phyloP scores from a whole-genome alignment of 2,329 filamentous ascomycete genomes.

The Ophiosphaerella narmari region DNA sequence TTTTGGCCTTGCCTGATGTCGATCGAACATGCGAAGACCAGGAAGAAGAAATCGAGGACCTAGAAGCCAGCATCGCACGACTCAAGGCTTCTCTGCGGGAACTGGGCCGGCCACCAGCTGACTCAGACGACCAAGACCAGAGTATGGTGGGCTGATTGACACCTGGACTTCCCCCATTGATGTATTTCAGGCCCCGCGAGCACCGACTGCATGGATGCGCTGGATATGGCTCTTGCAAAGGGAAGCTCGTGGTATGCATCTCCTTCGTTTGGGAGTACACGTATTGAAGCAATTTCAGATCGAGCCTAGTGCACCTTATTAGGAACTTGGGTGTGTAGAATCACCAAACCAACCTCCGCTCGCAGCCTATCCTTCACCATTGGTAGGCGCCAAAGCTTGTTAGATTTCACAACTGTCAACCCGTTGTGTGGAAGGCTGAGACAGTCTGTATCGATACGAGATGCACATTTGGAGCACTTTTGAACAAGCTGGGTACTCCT shows the following conservation, averaged over 20 bases:
- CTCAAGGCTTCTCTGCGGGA: constrained; percentile 56
- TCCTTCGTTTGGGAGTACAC: background rate
- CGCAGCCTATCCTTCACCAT: too few relatives aligned
- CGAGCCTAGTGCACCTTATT: background rate
- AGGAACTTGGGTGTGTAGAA: background rate
- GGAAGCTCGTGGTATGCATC: constrained; percentile 11
- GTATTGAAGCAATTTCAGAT: constrained; percentile 1
- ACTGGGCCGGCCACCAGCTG: constrained; percentile 31
- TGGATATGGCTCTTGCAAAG: constrained; percentile 28
- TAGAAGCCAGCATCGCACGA: constrained; percentile 66
- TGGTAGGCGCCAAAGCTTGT: too few relatives aligned
- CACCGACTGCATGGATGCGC: constrained; percentile 38
- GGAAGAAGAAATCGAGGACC: constrained; percentile 68
- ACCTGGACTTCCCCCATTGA: constrained; percentile 30
- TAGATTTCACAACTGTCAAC: too few relatives aligned
- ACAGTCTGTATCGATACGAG: too few relatives aligned
- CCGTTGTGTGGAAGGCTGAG: too few relatives aligned
- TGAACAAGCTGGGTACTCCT: too few relatives aligned
- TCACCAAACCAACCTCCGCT: too few relatives aligned
- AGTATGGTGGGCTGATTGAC: constrained; percentile 45
- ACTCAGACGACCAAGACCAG: constrained; percentile 33
- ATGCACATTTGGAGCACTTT: too few relatives aligned
- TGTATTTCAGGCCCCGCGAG: constrained; percentile 29
- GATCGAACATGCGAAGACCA: constrained; percentile 69
- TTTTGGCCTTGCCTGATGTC: constrained; percentile 72